Conservation (phyloP, 2,329 filamentous ascomycete genomes). For the Amylocarpus encephaloides region DNA sequence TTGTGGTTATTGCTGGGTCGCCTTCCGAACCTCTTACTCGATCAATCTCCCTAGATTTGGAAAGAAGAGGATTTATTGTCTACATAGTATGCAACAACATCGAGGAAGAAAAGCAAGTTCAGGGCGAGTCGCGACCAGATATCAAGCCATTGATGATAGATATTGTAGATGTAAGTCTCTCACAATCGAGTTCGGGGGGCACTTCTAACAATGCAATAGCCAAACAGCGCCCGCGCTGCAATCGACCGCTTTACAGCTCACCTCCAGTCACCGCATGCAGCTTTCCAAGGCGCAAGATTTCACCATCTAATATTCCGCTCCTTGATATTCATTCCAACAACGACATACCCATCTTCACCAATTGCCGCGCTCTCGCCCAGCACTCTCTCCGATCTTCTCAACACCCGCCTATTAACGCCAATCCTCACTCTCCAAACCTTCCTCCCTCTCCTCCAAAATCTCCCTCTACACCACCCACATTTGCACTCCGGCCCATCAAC, state of each 20-base stretch:
- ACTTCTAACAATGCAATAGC: conserved; percentile 39
- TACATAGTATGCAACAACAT: conserved; percentile 81
- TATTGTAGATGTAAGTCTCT: conserved; percentile 67
- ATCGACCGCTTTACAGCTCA: conserved; percentile 66
- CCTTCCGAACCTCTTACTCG: conserved; percentile 77
- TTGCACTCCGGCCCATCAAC: conserved; percentile 33
- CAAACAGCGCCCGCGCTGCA: conserved; percentile 59
- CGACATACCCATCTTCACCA: conserved; percentile 73
- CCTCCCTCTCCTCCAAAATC: conserved; percentile 65
- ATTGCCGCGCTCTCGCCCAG: conserved; percentile 81
- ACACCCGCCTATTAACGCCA: conserved; percentile 84
- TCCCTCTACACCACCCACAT: conserved; percentile 36
- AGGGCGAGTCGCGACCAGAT: conserved; percentile 70
- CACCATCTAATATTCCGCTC: conserved; percentile 73
- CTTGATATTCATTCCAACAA: conserved; percentile 75
- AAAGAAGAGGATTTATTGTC: conserved; percentile 86
- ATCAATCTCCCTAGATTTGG: conserved; percentile 77
- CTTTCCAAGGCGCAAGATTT: conserved; percentile 67
- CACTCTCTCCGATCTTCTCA: conserved; percentile 82
- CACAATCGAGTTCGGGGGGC: conserved; percentile 1
- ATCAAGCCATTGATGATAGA: conserved; percentile 78
- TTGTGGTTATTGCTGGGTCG: conserved; percentile 82
- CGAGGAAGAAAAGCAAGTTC: conserved; percentile 77
- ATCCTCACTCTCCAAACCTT: conserved; percentile 86
- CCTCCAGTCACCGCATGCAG: conserved; percentile 67